A percentile compares a stretch with the other conserved stretches of the same genome.
Evolutionary conservation across 2,329 filamentous ascomycete species (phyloP).

Genomic region (Fusarium compactum): DNA sequence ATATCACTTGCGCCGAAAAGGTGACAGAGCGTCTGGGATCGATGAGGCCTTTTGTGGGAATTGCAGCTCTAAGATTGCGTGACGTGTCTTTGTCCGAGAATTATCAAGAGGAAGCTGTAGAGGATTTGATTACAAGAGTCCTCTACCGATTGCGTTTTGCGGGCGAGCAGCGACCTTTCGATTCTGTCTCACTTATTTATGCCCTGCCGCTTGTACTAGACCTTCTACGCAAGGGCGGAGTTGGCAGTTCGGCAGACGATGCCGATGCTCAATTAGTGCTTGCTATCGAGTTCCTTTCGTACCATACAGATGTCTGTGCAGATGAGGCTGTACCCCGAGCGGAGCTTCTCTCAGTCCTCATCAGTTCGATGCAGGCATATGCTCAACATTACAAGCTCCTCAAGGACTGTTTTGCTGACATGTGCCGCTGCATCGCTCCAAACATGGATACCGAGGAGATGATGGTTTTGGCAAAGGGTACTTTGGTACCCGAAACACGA

Average conservation of each 20-base stretch:
- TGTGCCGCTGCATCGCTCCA: conserved; percentile 84
- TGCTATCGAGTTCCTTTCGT: conserved; percentile 87
- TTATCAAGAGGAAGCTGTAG: conserved; percentile 82
- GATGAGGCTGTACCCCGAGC: conserved; percentile 81
- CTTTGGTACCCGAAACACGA: conserved; percentile 80
- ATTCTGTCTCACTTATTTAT: conserved; percentile 88
- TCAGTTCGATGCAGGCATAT: conserved; percentile 87
- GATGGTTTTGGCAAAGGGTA: conserved; percentile 78
- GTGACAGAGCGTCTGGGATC: conserved; percentile 79
- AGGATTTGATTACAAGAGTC: conserved; percentile 86
- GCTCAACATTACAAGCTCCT: conserved; percentile 94
- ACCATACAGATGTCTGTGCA: conserved; percentile 84
- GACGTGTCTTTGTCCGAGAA: conserved; percentile 79
- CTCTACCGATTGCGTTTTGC: conserved; percentile 91
- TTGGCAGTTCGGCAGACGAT: conserved; percentile 79
- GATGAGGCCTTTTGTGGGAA: conserved; percentile 84
- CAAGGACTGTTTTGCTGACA: conserved; percentile 90
- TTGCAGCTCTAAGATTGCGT: conserved; percentile 85
- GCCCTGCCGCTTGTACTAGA: conserved; percentile 84
- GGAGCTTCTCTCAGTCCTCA: conserved; percentile 77
- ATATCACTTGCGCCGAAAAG: conserved; percentile 82
- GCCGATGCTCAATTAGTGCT: conserved; percentile 90
- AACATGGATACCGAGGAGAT: conserved; percentile 83
- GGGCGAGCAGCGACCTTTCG: conserved; percentile 93
- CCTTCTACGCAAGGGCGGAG: conserved; percentile 82